Evolutionary conservation across 768 basidiomycete species (phyloP).

Genomic region (Tephrocybe sp.): DNA sequence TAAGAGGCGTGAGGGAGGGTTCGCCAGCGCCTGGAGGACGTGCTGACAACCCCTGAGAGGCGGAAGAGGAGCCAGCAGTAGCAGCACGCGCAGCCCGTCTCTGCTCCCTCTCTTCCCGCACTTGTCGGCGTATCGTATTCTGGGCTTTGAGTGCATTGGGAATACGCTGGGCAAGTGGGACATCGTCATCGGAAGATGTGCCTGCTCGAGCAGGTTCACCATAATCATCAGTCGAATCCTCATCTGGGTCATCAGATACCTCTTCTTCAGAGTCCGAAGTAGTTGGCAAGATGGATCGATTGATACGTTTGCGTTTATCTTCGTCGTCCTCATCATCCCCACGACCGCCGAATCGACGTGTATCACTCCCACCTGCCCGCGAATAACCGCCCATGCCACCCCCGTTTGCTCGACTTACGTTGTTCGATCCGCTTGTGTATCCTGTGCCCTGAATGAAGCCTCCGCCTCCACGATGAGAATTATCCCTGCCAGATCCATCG

Average conservation of each 20-base stretch:
- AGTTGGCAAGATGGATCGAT: constrained; percentile 30
- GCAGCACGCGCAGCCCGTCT: constrained; percentile 46
- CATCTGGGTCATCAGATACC: constrained; percentile 44
- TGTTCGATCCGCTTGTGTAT: constrained; percentile 11
- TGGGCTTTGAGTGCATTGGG: constrained; percentile 84
- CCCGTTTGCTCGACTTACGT: constrained; percentile 15
- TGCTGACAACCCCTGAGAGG: constrained; percentile 28
- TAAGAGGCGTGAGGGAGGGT: constrained; percentile 5
- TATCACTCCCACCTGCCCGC: constrained; percentile 23
- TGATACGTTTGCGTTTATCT: constrained; percentile 17
- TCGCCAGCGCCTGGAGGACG: constrained; percentile 35
- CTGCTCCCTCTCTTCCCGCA: constrained; percentile 64
- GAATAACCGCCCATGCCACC: constrained; percentile 21
- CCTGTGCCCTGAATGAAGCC: constrained; percentile 7
- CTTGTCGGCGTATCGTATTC: constrained; percentile 70
- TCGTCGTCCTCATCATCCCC: constrained; percentile 33
- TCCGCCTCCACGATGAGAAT: constrained; percentile 8
- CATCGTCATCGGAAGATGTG: constrained; percentile 63
- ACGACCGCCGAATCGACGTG: constrained; percentile 36
- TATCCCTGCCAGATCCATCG: constrained; percentile 26
- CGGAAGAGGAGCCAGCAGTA: constrained; percentile 16
- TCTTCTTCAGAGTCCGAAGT: constrained; percentile 30
- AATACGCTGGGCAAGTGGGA: constrained; percentile 80
- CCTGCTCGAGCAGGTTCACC: constrained; percentile 24
- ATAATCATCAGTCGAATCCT: constrained; percentile 38